A percentile compares a stretch with the other conserved stretches of the same genome.
phyloP scores from a whole-genome alignment of 345 rosid species.

The Salix koriyanagi region DNA sequence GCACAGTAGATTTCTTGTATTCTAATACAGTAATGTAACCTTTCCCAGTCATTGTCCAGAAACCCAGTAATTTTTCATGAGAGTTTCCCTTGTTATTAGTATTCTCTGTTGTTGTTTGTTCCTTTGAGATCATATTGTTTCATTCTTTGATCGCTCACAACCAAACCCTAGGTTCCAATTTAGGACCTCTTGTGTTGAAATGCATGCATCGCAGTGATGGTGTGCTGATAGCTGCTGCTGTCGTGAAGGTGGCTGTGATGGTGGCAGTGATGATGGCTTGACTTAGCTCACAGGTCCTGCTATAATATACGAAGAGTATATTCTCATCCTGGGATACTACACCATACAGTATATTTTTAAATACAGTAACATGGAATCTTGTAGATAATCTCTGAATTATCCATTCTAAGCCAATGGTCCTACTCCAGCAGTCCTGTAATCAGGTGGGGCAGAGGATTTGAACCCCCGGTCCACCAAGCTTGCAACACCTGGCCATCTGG shows the following conservation, averaged over 20 bases:
- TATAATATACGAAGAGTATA: not conserved
- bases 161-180: not conserved
- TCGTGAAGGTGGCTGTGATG: not conserved
- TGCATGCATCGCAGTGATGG: too few species aligned
- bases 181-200: too few species aligned
- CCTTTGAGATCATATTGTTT: not conserved
- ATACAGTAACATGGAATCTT: not conserved
- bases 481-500: not conserved
- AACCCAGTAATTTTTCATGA: not conserved
- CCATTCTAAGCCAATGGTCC: not conserved
- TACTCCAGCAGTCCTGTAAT: not conserved
- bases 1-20: constrained; percentile 40
- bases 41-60: too few species aligned
- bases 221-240: not conserved
- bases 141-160: not conserved
- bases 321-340: not conserved
- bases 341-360: not conserved
- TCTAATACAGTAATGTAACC: not conserved
- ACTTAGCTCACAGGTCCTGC: not conserved
- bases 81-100: not conserved
- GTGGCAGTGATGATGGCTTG: not conserved
- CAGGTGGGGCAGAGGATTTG: not conserved
- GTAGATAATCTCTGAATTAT: not conserved
- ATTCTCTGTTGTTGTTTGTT: not conserved
- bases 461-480: not conserved